These are phyloP conservation scores for Mycena latifolia DNA, from an alignment of 768 basidiomycete species.

Conservation along the genomic window DNA sequence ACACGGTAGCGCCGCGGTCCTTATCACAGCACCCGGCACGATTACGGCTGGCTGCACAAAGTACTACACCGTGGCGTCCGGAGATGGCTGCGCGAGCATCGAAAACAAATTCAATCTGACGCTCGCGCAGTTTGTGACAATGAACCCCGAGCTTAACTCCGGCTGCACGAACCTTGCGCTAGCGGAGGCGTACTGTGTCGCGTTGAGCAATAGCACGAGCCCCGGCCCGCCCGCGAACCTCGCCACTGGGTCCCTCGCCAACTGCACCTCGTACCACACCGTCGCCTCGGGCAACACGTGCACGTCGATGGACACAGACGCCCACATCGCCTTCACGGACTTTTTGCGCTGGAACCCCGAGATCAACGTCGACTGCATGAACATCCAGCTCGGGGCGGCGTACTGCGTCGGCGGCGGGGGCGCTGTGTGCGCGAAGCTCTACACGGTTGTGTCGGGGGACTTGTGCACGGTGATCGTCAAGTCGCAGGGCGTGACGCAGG, in stretches of 20 bases:
- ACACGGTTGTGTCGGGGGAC: slow-evolving; percentile 17
- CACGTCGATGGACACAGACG: slow-evolving; percentile 7
- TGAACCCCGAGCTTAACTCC: slow-evolving; percentile 42
- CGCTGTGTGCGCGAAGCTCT: slow-evolving; percentile 13
- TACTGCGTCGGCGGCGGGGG: slow-evolving; percentile 27
- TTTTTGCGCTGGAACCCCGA: slow-evolving; percentile 35
- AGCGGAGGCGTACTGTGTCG: slow-evolving; percentile 34
- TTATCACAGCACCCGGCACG: too few relatives aligned
- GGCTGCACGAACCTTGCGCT: slow-evolving; percentile 29
- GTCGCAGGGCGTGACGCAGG: too few relatives aligned
- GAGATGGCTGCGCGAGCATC: slow-evolving; percentile 34
- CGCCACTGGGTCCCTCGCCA: neutral
- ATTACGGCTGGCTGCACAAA: too few relatives aligned
- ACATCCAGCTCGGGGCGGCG: slow-evolving; percentile 8
- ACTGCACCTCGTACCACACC: slow-evolving; percentile 3
- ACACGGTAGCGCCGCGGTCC: too few relatives aligned
- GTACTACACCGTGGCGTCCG: slow-evolving; percentile 39
- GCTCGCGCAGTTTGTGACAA: slow-evolving; percentile 36
- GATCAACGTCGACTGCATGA: slow-evolving; percentile 21
- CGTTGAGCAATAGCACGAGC: slow-evolving; percentile 25
- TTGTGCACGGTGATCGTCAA: too few relatives aligned
- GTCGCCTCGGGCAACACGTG: slow-evolving; percentile 23
- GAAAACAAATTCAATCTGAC: slow-evolving; percentile 36
- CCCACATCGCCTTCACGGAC: slow-evolving; percentile 27
- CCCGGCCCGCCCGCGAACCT: neutral